Evolutionary conservation across 345 rosid genomes (phyloP).

Genomic region (Geranium brycei): DNA sequence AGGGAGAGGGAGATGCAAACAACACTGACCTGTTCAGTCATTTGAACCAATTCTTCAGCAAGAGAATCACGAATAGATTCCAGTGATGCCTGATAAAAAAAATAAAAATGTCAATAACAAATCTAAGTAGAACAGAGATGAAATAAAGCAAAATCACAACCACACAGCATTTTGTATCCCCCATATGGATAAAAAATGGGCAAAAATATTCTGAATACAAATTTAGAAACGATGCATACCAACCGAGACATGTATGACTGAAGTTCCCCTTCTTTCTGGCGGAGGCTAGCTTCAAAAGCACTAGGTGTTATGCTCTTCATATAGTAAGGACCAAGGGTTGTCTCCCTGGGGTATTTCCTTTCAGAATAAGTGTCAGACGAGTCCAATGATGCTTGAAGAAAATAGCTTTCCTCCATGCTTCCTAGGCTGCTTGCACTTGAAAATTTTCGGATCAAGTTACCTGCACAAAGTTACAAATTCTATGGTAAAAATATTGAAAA

Average conservation of each 20-base stretch:
- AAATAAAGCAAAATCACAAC: not conserved
- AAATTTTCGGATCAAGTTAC: slow-evolving; percentile 56
- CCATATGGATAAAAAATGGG: not conserved
- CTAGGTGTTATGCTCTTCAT: slow-evolving; percentile 93
- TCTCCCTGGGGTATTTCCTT: slow-evolving; percentile 55
- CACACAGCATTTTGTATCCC: not conserved
- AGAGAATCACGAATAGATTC: slow-evolving; percentile 95
- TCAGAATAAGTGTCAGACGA: slow-evolving; percentile 65
- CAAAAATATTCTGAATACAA: not conserved
- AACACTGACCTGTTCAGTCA: slow-evolving; percentile 72
- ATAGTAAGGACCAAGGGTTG: slow-evolving; percentile 61
- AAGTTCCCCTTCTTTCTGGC: slow-evolving; percentile 99
- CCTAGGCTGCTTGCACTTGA: slow-evolving; percentile 83
- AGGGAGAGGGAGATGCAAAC: not conserved
- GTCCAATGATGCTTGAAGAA: slow-evolving; percentile 86
- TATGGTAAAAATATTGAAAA: slow-evolving; percentile 6
- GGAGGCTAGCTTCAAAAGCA: slow-evolving; percentile 84
- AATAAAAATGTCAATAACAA: not conserved
- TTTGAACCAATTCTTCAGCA: slow-evolving; percentile 89
- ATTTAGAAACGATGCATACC: slow-evolving; percentile 31
- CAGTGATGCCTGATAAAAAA: slow-evolving; percentile 56
- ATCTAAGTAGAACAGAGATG: slow-evolving; percentile 1
- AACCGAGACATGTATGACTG: slow-evolving; percentile 93
- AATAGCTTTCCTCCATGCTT: slow-evolving; percentile 95
- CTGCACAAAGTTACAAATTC: slow-evolving; percentile 24